phyloP scores from a whole-genome alignment of 768 basidiomycete genomes.

The Lactifluus subvellereus region DNA sequence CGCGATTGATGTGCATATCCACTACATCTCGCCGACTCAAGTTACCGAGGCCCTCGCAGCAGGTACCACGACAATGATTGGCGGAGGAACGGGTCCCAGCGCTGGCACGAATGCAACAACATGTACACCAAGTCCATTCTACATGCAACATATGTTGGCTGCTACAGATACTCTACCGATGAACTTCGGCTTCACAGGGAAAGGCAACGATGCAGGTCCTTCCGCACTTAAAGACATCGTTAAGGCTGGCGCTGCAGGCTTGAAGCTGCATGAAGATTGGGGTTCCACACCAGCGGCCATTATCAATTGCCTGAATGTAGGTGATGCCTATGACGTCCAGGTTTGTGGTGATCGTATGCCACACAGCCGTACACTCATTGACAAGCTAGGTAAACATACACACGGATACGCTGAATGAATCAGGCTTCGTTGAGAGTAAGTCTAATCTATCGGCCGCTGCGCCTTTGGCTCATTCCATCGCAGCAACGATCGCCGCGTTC shows the following conservation, averaged over 20 bases:
- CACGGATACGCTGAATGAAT: slow-evolving; percentile 95
- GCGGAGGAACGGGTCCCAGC: slow-evolving; percentile 92
- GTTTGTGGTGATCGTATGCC: slow-evolving; percentile 35
- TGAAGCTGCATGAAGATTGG: slow-evolving; percentile 99
- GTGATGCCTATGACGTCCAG: slow-evolving; percentile 91
- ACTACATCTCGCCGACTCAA: slow-evolving; percentile 94
- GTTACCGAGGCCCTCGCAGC: slow-evolving; percentile 78
- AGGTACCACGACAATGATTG: slow-evolving; percentile 91
- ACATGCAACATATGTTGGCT: slow-evolving; percentile 84
- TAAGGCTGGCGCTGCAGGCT: slow-evolving; percentile 75
- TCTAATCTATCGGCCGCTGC: background rate
- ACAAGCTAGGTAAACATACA: slow-evolving; percentile 81
- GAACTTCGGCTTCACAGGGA: slow-evolving; percentile 94
- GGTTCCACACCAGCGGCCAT: slow-evolving; percentile 85
- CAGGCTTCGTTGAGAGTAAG: slow-evolving; percentile 91
- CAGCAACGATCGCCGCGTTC: slow-evolving; percentile 86
- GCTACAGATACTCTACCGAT: slow-evolving; percentile 87
- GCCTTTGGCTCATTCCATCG: background rate
- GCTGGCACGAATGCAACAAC: slow-evolving; percentile 91
- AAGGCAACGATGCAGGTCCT: slow-evolving; percentile 86
- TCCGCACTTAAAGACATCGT: slow-evolving; percentile 75
- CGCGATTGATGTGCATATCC: slow-evolving; percentile 85
- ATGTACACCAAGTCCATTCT: slow-evolving; percentile 86
- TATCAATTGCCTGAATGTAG: slow-evolving; percentile 68
- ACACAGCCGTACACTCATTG: background rate